Evolutionary conservation across 2,329 filamentous ascomycete genomes (phyloP).

Genomic region (Penicillium sp.): DNA sequence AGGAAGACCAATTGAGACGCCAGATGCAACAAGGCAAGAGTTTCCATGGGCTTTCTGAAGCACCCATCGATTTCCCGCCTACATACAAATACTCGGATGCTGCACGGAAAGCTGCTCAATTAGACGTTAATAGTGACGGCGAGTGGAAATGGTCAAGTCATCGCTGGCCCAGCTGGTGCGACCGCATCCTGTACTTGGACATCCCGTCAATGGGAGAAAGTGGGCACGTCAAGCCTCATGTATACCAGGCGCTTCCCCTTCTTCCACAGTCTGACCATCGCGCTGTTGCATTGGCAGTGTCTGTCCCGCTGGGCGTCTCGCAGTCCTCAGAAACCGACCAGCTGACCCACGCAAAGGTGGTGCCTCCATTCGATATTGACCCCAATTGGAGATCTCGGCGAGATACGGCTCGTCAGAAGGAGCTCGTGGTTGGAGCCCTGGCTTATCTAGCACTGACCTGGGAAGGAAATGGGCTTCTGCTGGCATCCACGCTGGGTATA

Average conservation of each 20-base stretch:
- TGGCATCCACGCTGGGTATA: conserved; percentile 36
- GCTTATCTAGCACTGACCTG: conserved; percentile 50
- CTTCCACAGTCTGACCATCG: conserved; percentile 83
- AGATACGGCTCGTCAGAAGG: conserved; percentile 51
- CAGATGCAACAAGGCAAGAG: conserved; percentile 65
- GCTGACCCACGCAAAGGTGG: conserved; percentile 34
- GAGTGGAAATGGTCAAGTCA: conserved; percentile 71
- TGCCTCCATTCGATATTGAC: conserved; percentile 55
- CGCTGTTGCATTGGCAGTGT: conserved; percentile 66
- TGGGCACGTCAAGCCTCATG: conserved; percentile 47
- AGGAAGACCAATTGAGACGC: conserved; percentile 69
- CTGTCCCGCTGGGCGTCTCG: conserved; percentile 48
- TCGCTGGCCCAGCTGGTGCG: conserved; percentile 89
- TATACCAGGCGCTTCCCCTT: conserved; percentile 70
- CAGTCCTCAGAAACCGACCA: not conserved
- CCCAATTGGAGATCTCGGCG: conserved; percentile 52
- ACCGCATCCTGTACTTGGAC: conserved; percentile 75
- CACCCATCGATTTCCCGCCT: conserved; percentile 70
- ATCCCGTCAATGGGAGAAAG: conserved; percentile 45
- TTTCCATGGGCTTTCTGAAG: conserved; percentile 72
- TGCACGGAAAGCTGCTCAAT: conserved; percentile 36
- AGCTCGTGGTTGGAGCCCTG: conserved; percentile 54
- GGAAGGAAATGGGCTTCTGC: conserved; percentile 42
- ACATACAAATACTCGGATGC: conserved; percentile 78
- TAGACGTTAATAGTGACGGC: conserved; percentile 26